Evolutionary conservation across 176 grass and related monocot species (phyloP).

Genomic region (Olyra latifolia): DNA sequence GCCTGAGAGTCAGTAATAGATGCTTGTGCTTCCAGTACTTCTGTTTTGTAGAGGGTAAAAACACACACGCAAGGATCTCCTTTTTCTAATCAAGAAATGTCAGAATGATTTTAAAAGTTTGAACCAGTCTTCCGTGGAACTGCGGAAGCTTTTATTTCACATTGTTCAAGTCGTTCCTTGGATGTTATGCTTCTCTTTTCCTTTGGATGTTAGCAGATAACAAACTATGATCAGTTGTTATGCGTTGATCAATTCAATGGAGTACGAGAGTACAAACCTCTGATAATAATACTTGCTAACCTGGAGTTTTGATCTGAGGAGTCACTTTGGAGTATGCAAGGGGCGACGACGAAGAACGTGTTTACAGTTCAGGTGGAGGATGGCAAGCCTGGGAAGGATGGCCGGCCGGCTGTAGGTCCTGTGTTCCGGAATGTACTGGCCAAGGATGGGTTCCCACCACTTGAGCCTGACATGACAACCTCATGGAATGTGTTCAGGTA

Average conservation of each 20-base stretch:
- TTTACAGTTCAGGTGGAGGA: constrained; percentile 72
- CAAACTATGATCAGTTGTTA: neutral
- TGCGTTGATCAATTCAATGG: constrained; percentile 1
- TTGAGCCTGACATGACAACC: constrained; percentile 61
- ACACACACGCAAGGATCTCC: neutral
- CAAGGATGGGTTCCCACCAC: constrained; percentile 71
- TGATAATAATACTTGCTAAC: constrained; percentile 15
- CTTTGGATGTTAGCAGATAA: neutral
- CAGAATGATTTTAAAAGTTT: neutral
- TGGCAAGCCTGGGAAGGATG: constrained; percentile 66
- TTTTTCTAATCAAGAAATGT: constrained; percentile 18
- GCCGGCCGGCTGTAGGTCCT: constrained; percentile 62
- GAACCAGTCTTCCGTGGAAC: neutral
- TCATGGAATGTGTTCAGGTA: constrained; percentile 99
- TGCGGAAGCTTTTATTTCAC: neutral
- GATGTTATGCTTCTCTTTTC: neutral
- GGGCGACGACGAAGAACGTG: constrained; percentile 47
- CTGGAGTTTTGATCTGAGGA: constrained; percentile 13
- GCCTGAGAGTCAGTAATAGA: neutral
- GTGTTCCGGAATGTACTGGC: constrained; percentile 68
- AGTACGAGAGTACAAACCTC: neutral
- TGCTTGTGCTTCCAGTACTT: neutral
- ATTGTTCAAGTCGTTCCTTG: neutral
- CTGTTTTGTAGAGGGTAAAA: neutral
- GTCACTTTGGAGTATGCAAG: constrained; percentile 34